A percentile compares a stretch with the other conserved stretches of the same genome.
Conservation (phyloP, 2,329 filamentous ascomycete species). For the Botrytis squamosa region DNA sequence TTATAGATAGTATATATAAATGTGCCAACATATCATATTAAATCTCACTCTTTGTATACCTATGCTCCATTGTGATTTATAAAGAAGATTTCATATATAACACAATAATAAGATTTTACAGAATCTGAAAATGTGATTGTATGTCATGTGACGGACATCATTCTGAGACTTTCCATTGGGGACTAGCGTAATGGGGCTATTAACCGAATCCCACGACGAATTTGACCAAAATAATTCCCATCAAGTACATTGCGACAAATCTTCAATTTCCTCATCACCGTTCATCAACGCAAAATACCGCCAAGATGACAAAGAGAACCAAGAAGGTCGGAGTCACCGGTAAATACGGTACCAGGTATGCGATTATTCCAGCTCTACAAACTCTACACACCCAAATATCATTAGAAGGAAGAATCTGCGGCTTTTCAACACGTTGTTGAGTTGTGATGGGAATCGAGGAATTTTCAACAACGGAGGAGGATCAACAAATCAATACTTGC, state of each 20-base stretch:
- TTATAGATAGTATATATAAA: background rate
- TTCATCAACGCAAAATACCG: conserved; percentile 42
- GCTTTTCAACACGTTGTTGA: background rate
- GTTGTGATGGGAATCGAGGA: background rate
- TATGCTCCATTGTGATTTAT: background rate
- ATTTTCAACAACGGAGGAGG: background rate
- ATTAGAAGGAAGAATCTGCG: background rate
- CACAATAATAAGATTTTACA: background rate
- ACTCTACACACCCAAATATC: conserved; percentile 3
- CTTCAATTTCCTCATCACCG: conserved; percentile 26
- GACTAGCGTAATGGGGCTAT: conserved; percentile 20
- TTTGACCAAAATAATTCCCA: conserved; percentile 26
- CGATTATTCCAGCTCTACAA: conserved; percentile 36
- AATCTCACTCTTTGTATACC: background rate
- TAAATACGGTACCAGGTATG: conserved; percentile 97
- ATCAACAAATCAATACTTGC: background rate
- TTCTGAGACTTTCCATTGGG: background rate
- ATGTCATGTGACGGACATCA: background rate
- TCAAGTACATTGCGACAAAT: conserved; percentile 25
- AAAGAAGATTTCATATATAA: background rate
- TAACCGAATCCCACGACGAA: conserved; percentile 22
- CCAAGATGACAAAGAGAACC: conserved; percentile 91
- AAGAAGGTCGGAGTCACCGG: conserved; percentile 99
- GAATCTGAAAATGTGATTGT: background rate
- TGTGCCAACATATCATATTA: too few relatives aligned